phyloP scores from a whole-genome alignment of 345 rosid genomes.

The Eucalyptus marginata region DNA sequence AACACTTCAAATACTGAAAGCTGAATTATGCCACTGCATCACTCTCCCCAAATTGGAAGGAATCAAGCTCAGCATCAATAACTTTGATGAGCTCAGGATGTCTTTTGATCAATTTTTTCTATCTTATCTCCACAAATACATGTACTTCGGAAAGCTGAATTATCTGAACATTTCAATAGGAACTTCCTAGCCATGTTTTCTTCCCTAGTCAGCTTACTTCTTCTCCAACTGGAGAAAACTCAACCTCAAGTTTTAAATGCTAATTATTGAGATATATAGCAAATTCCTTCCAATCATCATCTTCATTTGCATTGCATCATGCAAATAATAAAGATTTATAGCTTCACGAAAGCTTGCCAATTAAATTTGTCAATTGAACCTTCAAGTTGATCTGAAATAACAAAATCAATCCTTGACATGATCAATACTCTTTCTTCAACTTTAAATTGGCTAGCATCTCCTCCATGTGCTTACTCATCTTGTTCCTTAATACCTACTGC shows the following conservation, averaged over 20 bases:
- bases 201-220: neutral
- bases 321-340: neutral
- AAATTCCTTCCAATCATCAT: neutral
- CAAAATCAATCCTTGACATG: neutral
- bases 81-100: neutral
- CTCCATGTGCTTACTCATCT: neutral
- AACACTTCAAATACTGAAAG: neutral
- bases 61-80: neutral
- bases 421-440: neutral
- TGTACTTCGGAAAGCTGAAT: neutral
- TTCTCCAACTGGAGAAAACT: neutral
- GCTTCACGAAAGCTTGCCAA: neutral
- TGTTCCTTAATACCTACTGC: neutral
- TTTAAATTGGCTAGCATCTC: neutral
- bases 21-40: neutral
- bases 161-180: neutral
- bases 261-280: neutral
- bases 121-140: neutral
- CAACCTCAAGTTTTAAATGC: neutral
- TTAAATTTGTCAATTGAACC: neutral
- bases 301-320: neutral
- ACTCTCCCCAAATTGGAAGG: neutral
- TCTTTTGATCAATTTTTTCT: neutral
- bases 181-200: neutral
- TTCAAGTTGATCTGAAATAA: neutral